Percentiles rank a stretch among this genome's conserved stretches.
These are phyloP conservation scores for Xylariaceae sp. DNA, from an alignment of 2,329 filamentous ascomycete genomes.

Conservation along the genomic window DNA sequence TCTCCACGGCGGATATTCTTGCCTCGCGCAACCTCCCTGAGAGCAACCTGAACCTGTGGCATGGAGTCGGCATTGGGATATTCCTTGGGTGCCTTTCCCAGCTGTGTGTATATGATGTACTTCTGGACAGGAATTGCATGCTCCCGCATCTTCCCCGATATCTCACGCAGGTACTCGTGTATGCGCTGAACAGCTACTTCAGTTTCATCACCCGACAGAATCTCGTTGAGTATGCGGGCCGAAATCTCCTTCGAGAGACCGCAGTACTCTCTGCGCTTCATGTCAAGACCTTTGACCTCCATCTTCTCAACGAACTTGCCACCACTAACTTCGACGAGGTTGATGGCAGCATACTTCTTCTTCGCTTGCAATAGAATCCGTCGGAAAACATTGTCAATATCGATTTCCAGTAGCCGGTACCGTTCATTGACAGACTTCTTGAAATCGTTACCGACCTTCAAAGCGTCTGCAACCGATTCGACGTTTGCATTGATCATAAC, in stretches of 20 bases:
- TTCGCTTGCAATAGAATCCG: conserved; percentile 92
- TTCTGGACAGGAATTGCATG: conserved; percentile 69
- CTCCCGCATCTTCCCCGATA: conserved; percentile 81
- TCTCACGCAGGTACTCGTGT: conserved; percentile 84
- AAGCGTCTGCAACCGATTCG: conserved; percentile 82
- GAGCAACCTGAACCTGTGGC: conserved; percentile 94
- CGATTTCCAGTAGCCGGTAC: conserved; percentile 90
- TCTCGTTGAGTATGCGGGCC: conserved; percentile 81
- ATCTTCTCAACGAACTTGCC: conserved; percentile 91
- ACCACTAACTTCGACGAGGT: conserved; percentile 73
- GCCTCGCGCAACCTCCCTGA: conserved; percentile 79
- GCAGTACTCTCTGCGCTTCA: conserved; percentile 96
- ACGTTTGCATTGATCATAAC: conserved; percentile 99
- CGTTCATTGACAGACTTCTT: conserved; percentile 91
- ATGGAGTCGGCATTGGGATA: conserved; percentile 93
- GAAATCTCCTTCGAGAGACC: conserved; percentile 93
- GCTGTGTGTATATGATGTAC: conserved; percentile 97
- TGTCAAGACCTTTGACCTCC: conserved; percentile 96
- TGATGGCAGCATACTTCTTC: conserved; percentile 98
- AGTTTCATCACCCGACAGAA: conserved; percentile 87
- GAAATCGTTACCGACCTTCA: conserved; percentile 91
- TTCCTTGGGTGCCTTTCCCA: conserved; percentile 87
- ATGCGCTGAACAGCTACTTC: conserved; percentile 84
- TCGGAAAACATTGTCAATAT: conserved; percentile 96
- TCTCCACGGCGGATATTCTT: conserved; percentile 89